Evolutionary conservation across 139 green algal species (phyloP).

Genomic region (Bryopsis sp.): DNA sequence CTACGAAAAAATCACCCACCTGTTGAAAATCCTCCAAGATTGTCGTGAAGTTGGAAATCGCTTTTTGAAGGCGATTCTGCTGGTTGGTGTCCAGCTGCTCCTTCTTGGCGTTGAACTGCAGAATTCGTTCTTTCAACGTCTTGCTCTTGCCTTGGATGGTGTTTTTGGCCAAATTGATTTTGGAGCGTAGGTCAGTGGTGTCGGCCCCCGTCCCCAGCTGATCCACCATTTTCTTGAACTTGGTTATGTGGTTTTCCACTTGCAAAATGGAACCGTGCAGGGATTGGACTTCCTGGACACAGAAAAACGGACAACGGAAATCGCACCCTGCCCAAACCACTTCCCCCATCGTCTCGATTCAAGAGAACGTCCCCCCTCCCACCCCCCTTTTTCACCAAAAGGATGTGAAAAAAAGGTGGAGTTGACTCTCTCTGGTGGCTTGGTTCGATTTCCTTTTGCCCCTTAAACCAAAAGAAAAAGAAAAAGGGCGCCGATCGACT

Average conservation of each 20-base stretch:
- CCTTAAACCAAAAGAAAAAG: too few species aligned
- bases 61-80: conserved; percentile 9
- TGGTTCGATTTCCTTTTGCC: too few species aligned
- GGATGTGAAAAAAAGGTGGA: too few species aligned
- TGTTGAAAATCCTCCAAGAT: conserved; percentile 12
- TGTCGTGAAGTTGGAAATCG: background rate
- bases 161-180: conserved; percentile 1
- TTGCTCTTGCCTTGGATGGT: background rate
- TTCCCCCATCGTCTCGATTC: too few species aligned
- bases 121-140: background rate
- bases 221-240: conserved; percentile 14
- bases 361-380: too few species aligned
- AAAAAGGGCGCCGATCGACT: too few species aligned
- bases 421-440: too few species aligned
- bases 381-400: too few species aligned
- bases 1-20: background rate
- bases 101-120: conserved; percentile 9
- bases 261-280: background rate
- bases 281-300: background rate
- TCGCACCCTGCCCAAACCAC: too few species aligned
- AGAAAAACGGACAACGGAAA: too few species aligned
- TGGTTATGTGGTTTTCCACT: background rate
- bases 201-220: conserved; percentile 6
- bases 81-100: background rate
- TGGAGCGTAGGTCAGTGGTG: conserved; percentile 3